Evolutionary conservation across 1,284 basidiomycete genomes (phyloP).

Genomic region (Hortiboletus rubellus): DNA sequence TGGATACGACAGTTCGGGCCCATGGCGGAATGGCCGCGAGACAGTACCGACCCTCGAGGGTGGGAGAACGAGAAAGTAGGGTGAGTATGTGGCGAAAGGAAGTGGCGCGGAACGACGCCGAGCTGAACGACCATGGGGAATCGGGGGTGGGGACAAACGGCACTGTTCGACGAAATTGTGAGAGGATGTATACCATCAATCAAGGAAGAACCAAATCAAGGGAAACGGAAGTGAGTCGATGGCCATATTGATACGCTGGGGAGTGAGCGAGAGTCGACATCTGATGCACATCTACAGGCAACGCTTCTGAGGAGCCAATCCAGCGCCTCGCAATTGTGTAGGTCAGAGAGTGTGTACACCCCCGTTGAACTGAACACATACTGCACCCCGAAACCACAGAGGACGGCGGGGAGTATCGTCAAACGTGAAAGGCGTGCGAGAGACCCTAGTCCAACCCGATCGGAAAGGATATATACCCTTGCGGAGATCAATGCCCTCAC

Average conservation of each 20-base stretch:
- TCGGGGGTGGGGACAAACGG: constrained; percentile 14
- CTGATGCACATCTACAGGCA: constrained; percentile 10
- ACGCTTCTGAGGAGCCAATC: constrained; percentile 24
- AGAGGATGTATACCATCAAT: constrained; percentile 12
- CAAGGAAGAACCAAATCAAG: constrained; percentile 17
- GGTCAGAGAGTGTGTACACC: constrained; percentile 27
- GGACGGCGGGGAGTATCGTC: constrained; percentile 4
- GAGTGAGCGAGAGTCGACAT: background rate
- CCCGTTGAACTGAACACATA: constrained; percentile 23
- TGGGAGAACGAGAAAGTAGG: constrained; percentile 38
- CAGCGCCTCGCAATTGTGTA: constrained; percentile 21
- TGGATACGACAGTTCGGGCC: constrained; percentile 14
- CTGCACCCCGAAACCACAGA: constrained; percentile 20
- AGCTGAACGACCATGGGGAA: constrained; percentile 28
- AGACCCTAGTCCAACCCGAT: constrained; percentile 31
- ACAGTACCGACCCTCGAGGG: constrained; percentile 11
- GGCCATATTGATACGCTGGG: background rate
- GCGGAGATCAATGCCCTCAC: constrained; percentile 35
- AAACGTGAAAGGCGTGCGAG: constrained; percentile 23
- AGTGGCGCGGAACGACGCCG: constrained; percentile 40
- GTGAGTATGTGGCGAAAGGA: constrained; percentile 56
- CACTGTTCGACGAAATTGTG: constrained; percentile 11
- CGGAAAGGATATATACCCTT: constrained; percentile 38
- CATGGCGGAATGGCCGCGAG: constrained; percentile 2
- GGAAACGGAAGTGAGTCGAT: constrained; percentile 23